Base-by-base conservation (phyloP, 2,329 filamentous ascomycete genomes). In the Hymenoscyphus linearis region DNA sequence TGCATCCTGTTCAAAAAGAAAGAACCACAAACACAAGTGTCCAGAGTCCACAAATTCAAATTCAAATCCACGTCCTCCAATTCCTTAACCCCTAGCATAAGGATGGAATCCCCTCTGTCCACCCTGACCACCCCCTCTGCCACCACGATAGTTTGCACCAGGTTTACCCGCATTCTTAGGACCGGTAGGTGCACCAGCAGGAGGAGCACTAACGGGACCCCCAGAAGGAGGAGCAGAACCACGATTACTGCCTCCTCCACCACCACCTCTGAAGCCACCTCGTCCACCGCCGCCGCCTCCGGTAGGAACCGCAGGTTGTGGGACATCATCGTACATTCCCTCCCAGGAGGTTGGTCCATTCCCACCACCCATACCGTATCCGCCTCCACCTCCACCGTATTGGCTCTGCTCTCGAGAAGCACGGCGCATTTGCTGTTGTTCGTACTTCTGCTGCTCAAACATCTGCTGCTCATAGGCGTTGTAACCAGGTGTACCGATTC, bases 311-410 rank as follows among this genome's bases (percentile, higher is more conserved):
- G 87, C 87, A 4, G 91, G 91, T 72, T 93, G 91, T 16, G 92
- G 93, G 1, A 93, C 90, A 73, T 97, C 93, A 73, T 98, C 93
- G 74, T 97, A 98, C 92, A 96, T 96, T 71, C 93, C 93, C 74
- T 98, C 93, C 92, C 93, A 97, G 47, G 88, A 93, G 26, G 90
- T 91, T n/a, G 89, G 88, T 16, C 85, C 40, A 52, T 85, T 85
- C 60, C 79, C 78, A 40, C 77, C 82, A 70, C 74, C 80, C 74
- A 77, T 82, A 70, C 74, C 80, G 74, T 60, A 75, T 71, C 70
- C 76, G 75, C 69, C 67, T 31, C 70, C 68, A 52, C 66, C 68
- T 22, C 66, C 66, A 34, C 63, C 64, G 47, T 71, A 69, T 36
- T 72, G 68, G 53, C 76, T 66, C 60, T 68, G 66, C 7, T 70